These are phyloP conservation scores for Aeschynomene evenia DNA, from an alignment of 306 rosid species.

Conservation along the genomic window DNA sequence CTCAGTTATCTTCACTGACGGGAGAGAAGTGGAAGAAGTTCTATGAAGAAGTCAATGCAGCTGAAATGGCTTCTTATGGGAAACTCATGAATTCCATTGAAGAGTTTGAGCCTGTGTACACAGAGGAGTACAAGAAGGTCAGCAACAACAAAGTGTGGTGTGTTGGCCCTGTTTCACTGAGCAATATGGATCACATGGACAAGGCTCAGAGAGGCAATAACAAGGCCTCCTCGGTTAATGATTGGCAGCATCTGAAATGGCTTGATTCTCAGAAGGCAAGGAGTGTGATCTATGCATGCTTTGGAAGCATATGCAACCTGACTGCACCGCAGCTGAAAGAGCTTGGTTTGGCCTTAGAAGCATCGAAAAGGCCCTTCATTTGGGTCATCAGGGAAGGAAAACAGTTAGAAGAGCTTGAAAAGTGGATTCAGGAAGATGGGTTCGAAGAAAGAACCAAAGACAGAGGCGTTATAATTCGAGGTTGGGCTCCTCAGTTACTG, in stretches of 20 bases:
- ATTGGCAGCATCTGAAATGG: conserved; percentile 39
- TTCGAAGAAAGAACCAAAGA: conserved; percentile 50
- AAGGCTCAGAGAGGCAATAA: conserved; percentile 48
- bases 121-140: conserved; percentile 23
- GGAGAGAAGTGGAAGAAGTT: neutral
- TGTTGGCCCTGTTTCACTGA: conserved; percentile 47
- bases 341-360: conserved; percentile 54
- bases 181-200: conserved; percentile 37
- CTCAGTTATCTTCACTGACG: conserved; percentile 2
- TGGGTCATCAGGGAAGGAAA: conserved; percentile 55
- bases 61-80: conserved; percentile 41
- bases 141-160: conserved; percentile 46
- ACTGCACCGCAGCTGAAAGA: conserved; percentile 30
- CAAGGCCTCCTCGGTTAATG: conserved; percentile 40
- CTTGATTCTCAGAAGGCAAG: conserved; percentile 37
- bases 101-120: conserved; percentile 41
- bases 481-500: conserved; percentile 66
- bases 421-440: conserved; percentile 45
- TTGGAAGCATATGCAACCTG: conserved; percentile 53
- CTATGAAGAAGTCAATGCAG: conserved; percentile 43
- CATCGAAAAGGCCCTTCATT: conserved; percentile 52
- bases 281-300: conserved; percentile 57
- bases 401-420: conserved; percentile 33
- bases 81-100: conserved; percentile 47
- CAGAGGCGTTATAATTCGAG: conserved; percentile 45